Base-by-base conservation (phyloP, 2,329 filamentous ascomycete genomes). In the Conoideocrella luteorostrata region DNA sequence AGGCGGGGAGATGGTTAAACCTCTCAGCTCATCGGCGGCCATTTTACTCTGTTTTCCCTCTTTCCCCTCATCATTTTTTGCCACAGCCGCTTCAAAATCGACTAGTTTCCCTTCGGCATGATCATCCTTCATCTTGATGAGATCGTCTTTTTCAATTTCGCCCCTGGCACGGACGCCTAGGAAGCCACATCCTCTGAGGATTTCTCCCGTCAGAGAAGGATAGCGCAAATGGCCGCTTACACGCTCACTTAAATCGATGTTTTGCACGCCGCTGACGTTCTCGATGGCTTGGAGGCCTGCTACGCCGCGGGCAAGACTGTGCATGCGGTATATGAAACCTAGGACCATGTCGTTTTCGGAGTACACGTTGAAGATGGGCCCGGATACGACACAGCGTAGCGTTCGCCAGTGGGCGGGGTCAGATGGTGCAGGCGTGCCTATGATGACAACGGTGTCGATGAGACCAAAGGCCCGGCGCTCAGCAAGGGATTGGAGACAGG, bases 261-360 rank as follows among this genome's bases (percentile, higher is more conserved):
- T 78, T 48, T 72, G 62, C 57, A 93, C 74, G 3, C 84, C 84
- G 5, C 77, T 73, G 13, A 90, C 78, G 7, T 73, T 76, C 45
- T 80, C 56, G 20, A 94, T 78, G 24, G 80, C 73, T 59, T 95
- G 86, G 2, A 97, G 68, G 0, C 90, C 91, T 0, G 89, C 89
- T 33, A 95, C 79, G 4, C 90, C 90, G 32, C 86, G 75, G 50
- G 93, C 84, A 22, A 95, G 77, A 46, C 83, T 89, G 32, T 86
- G 88, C 3, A 88, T 84, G 35, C 90, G 81, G 61, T 96, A 95
- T 15, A 95, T 70, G 59, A 95, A 91, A 1, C 81, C 89, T 1
- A 96, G 78, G 24, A 96, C 81, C 56, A 88, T 86, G 63, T 96
- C 90, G 47, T 93, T 90, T 41, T 84, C 80, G 2, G 87, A 91